Conservation (phyloP, 176 grass and related monocot genomes). For the Cocos nucifera region DNA sequence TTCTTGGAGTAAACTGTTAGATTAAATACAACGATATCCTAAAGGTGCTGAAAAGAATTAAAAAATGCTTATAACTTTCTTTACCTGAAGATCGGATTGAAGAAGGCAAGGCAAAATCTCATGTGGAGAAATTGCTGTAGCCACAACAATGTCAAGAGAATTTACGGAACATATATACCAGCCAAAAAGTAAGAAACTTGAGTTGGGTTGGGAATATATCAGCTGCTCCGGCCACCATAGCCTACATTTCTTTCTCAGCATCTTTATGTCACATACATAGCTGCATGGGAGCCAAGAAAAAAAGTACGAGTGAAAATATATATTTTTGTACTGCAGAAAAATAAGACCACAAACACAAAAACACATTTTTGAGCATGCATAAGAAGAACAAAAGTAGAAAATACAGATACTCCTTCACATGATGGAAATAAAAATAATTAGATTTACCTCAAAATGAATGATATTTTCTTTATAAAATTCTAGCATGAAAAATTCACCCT, state of each 20-base stretch:
- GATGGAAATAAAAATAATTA: no score
- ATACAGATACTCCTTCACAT: no score
- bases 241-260: slow-evolving; percentile 20
- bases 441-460: no score
- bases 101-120: slow-evolving; percentile 3
- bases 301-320: no score
- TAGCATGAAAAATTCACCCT: no score
- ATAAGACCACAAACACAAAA: no score
- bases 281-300: no score
- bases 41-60: neutral
- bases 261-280: neutral
- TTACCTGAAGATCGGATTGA: slow-evolving; percentile 28
- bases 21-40: neutral
- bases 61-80: neutral
- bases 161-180: slow-evolving; percentile 28
- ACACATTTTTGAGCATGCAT: no score
- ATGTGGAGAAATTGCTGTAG: slow-evolving; percentile 10
- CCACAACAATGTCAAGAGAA: slow-evolving; percentile 33
- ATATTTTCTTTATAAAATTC: no score
- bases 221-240: slow-evolving; percentile 41
- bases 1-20: neutral
- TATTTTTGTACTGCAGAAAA: no score
- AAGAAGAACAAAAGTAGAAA: no score
- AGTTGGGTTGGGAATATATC: slow-evolving; percentile 4
- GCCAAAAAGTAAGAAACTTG: slow-evolving; percentile 27